Evolutionary conservation across 2,329 filamentous ascomycete species (phyloP).

Genomic region (Thielaviopsis populi): DNA sequence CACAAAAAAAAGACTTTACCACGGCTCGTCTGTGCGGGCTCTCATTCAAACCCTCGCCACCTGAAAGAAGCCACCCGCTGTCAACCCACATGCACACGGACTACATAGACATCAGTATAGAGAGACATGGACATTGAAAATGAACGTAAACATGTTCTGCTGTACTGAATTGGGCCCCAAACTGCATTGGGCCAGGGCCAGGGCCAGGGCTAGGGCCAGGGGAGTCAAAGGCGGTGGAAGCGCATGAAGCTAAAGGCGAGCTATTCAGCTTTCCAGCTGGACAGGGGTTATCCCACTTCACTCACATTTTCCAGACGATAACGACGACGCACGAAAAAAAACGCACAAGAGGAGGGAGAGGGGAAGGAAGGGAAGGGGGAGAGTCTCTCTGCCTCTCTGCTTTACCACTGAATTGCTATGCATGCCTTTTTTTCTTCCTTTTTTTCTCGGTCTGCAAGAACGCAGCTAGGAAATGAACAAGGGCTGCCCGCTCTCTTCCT

Average conservation of each 20-base stretch:
- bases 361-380: no score
- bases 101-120: no score
- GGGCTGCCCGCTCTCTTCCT: not conserved
- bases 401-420: no score
- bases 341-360: no score
- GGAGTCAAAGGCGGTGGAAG: slow-evolving; percentile 3
- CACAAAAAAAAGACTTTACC: not conserved
- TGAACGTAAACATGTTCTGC: no score
- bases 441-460: not conserved
- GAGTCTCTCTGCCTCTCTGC: no score
- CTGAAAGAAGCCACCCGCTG: slow-evolving; percentile 7
- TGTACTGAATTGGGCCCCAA: not conserved
- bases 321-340: no score
- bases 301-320: no score
- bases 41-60: slow-evolving; percentile 1
- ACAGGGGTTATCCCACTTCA: slow-evolving; percentile 2
- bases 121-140: no score
- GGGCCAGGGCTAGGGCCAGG: not conserved
- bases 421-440: no score
- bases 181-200: not conserved
- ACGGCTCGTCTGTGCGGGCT: not conserved
- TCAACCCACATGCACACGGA: not conserved
- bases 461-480: not conserved
- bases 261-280: slow-evolving; percentile 14
- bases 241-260: slow-evolving; percentile 10